Conservation (phyloP, 768 basidiomycete genomes). For the Tylopilus cervinicoccineus region DNA sequence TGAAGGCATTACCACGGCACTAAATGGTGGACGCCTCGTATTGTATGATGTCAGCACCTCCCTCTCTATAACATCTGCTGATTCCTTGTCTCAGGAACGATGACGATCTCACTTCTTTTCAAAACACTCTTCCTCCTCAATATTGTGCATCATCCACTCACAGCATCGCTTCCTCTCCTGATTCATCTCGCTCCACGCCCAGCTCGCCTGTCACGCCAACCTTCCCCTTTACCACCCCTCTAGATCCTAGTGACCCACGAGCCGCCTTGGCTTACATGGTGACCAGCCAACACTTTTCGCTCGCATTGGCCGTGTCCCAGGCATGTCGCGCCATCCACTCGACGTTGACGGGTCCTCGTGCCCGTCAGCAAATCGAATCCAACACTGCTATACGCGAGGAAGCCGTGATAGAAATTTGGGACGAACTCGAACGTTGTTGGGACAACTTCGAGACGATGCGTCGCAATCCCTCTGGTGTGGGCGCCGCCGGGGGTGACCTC, state of each 20-base stretch:
- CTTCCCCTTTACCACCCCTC: constrained; percentile 22
- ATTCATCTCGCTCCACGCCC: constrained; percentile 30
- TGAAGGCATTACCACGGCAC: constrained; percentile 78
- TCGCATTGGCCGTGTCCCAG: constrained; percentile 70
- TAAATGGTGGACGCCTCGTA: constrained; percentile 79
- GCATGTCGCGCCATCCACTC: constrained; percentile 77
- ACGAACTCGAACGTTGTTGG: constrained; percentile 77
- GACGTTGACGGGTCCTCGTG: constrained; percentile 75
- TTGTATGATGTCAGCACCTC: constrained; percentile 48
- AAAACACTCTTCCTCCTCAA: constrained; percentile 51
- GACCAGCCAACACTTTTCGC: constrained; percentile 56
- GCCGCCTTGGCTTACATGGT: constrained; percentile 46
- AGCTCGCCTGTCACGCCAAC: constrained; percentile 20
- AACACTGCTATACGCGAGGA: constrained; percentile 55
- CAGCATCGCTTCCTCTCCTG: constrained; percentile 31
- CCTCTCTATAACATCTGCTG: constrained; percentile 2
- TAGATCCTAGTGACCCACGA: constrained; percentile 27
- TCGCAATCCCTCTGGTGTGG: constrained; percentile 40
- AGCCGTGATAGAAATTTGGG: constrained; percentile 78
- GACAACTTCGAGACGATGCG: constrained; percentile 72
- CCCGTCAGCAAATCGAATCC: constrained; percentile 52
- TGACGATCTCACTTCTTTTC: constrained; percentile 74
- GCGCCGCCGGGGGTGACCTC: constrained; percentile 30
- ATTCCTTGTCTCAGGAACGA: constrained; percentile 44
- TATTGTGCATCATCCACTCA: constrained; percentile 28